A percentile compares a stretch with the other conserved stretches of the same genome.
These are phyloP conservation scores for Psidium friedrichsthalianum DNA, from an alignment of 345 rosid genomes.

Conservation along the genomic window DNA sequence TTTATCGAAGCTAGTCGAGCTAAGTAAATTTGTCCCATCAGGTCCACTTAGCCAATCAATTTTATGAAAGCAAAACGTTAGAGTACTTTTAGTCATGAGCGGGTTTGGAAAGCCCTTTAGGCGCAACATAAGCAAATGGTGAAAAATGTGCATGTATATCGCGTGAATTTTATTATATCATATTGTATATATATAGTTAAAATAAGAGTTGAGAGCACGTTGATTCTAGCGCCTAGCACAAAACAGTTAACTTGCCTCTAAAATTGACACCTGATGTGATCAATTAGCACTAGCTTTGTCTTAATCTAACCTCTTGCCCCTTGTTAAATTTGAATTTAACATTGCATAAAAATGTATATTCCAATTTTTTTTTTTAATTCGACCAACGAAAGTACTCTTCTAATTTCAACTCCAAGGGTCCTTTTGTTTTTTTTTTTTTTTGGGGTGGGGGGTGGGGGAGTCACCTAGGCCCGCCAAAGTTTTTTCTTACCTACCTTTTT, in stretches of 20 bases:
- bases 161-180: neutral
- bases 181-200: neutral
- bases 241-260: neutral
- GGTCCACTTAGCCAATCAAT: rapidly evolving
- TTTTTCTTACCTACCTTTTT: neutral
- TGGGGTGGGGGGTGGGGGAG: no score
- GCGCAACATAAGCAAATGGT: neutral
- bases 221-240: rapidly evolving
- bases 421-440: neutral
- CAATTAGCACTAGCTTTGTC: neutral
- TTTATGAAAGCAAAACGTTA: neutral
- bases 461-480: neutral
- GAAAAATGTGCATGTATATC: neutral
- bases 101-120: neutral
- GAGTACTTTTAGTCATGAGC: neutral
- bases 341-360: neutral
- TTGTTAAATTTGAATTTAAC: neutral
- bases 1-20: neutral
- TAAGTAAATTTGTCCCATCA: rapidly evolving
- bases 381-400: neutral
- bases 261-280: neutral
- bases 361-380: neutral
- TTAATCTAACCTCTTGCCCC: neutral
- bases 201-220: neutral
- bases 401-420: neutral